Conservation (phyloP, 352 stramenopile species). For the Plasmopara halstedii region DNA sequence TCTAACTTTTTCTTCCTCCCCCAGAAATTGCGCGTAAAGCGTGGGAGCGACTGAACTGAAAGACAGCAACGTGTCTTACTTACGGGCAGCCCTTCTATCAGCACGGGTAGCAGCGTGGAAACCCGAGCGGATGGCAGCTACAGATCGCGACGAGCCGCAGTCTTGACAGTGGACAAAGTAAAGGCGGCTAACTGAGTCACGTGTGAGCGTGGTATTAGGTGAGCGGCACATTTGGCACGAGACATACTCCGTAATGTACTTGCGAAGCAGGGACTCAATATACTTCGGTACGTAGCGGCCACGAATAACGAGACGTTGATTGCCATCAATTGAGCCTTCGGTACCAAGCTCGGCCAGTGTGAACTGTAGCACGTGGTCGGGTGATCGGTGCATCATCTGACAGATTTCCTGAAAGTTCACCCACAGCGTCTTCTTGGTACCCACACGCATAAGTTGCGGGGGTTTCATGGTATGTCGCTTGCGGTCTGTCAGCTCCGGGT, state of each 20-base stretch:
- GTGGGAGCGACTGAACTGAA: background rate
- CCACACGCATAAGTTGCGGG: slow-evolving; percentile 86
- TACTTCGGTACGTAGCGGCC: slow-evolving; percentile 98
- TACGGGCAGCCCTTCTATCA: slow-evolving; percentile 77
- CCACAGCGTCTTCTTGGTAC: slow-evolving; percentile 98
- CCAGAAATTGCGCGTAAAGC: background rate
- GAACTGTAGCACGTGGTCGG: slow-evolving; percentile 99
- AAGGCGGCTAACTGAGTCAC: slow-evolving; percentile 94
- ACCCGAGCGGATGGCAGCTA: slow-evolving; percentile 96
- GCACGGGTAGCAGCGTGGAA: slow-evolving; percentile 94
- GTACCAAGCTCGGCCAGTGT: slow-evolving; percentile 99
- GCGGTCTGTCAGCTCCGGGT: slow-evolving; percentile 94
- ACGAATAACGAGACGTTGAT: slow-evolving; percentile 97
- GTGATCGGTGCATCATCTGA: slow-evolving; percentile 97
- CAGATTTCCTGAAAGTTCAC: slow-evolving; percentile 99
- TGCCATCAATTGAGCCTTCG: slow-evolving; percentile 98
- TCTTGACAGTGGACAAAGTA: slow-evolving; percentile 98
- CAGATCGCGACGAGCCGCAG: slow-evolving; percentile 94
- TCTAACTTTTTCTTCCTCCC: slow-evolving; percentile 12
- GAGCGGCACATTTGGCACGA: slow-evolving; percentile 99
- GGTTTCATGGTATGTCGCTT: slow-evolving; percentile 90
- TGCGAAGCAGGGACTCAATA: slow-evolving; percentile 98
- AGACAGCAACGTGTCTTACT: no score
- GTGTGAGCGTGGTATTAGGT: slow-evolving; percentile 96
- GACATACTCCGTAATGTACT: slow-evolving; percentile 99